Percentiles rank a stretch among this genome's conserved stretches.
These are phyloP conservation scores for Tricholoma flavovirens DNA, from an alignment of 768 basidiomycete genomes.

Conservation along the genomic window DNA sequence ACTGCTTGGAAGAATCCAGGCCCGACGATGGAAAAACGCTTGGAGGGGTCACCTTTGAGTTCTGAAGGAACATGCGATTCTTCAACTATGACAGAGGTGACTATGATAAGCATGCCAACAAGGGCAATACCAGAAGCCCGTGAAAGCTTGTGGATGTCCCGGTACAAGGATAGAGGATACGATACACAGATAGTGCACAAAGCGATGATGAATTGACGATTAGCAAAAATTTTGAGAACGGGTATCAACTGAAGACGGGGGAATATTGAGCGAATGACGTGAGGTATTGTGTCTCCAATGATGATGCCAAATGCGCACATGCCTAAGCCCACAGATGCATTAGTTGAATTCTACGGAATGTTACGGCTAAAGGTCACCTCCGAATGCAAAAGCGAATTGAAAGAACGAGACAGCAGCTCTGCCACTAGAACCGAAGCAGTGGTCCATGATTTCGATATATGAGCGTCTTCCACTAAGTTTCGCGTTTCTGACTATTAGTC, in stretches of 20 bases:
- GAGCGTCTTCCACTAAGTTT: constrained; percentile 90
- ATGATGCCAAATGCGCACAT: constrained; percentile 99
- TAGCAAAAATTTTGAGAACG: constrained; percentile 69
- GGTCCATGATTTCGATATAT: constrained; percentile 93
- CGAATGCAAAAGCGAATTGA: constrained; percentile 96
- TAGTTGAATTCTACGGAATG: background rate
- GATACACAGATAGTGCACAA: constrained; percentile 86
- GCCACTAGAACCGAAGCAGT: constrained; percentile 88
- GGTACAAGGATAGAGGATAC: constrained; percentile 91
- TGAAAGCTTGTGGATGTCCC: constrained; percentile 95
- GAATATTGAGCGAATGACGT: constrained; percentile 84
- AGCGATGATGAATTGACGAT: constrained; percentile 85
- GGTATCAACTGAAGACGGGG: constrained; percentile 64
- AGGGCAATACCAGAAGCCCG: constrained; percentile 89
- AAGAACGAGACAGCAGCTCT: constrained; percentile 93
- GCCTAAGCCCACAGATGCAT: constrained; percentile 36
- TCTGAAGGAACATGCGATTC: constrained; percentile 69
- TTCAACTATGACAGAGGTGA: constrained; percentile 76
- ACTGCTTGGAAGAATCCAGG: constrained; percentile 91
- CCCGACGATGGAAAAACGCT: constrained; percentile 69
- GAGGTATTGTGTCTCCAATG: constrained; percentile 95
- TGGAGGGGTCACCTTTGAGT: constrained; percentile 69
- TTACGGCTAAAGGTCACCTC: constrained; percentile 47
- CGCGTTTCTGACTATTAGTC: constrained; percentile 91
- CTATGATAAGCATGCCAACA: constrained; percentile 92